Base-by-base conservation (phyloP, 306 rosid species). In the Acmispon strigosus region DNA sequence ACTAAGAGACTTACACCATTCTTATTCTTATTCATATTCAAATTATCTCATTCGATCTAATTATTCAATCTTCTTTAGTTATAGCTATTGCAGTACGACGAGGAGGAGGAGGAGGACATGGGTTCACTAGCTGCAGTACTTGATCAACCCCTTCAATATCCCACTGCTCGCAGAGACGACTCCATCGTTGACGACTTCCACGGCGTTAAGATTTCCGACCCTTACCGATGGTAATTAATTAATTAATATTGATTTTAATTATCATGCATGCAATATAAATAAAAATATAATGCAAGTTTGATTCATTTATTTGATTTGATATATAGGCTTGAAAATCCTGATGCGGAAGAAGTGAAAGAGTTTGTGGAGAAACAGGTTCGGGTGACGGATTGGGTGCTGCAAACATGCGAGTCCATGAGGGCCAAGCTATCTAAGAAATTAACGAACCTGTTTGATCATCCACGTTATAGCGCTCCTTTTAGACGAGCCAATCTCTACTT, bases 251-350 rank as follows among this genome's bases (percentile, higher is more conserved):
- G n/a, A n/a, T n/a, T n/a, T n/a, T n/a, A n/a, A n/a, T n/a, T n/a
- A n/a, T n/a, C n/a, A n/a, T n/a, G n/a, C n/a, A n/a, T n/a, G n/a
- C n/a, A n/a, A n/a, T n/a, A n/a, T n/a, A n/a, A n/a, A n/a, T n/a
- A n/a, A n/a, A n/a, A n/a, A n/a, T n/a, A n/a, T 27, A 27, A 4
- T 27, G 8, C 37, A 32, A 32, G 37, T 32, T 32, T 5, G 0
- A 5, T 32, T 27, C 32, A 27, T 27, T 27, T 4, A 27, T 22
- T 27, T 27, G 2, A 27, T 27, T 27, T 27, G 32, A 27, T 27
- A 27, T 27, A 3, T 27, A 90, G 98, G 99, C 97, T 94, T 39
- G 99, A 94, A 69, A 87, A 89, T 84, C 96, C 97, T 18, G 96
- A 94, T 41, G 83, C 91, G 0, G 90, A 94, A 50, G 86, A 91